Percentiles rank a stretch among this genome's conserved stretches.
Conservation (phyloP, 2,329 filamentous ascomycete genomes). For the Alternaria viburni region DNA sequence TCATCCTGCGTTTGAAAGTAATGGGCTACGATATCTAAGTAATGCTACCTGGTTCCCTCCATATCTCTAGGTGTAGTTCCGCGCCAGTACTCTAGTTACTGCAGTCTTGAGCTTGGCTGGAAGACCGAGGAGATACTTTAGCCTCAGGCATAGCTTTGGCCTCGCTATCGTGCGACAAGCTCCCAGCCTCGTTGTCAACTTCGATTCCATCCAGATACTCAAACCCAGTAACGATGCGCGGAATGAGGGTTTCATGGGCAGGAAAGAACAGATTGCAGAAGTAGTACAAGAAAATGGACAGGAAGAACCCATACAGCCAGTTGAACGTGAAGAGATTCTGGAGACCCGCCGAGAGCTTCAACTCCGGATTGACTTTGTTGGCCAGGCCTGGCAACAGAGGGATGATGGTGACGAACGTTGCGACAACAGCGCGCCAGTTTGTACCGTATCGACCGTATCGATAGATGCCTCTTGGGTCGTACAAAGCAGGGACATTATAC, state of each 20-base stretch:
- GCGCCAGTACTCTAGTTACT: background rate
- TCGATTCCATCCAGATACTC: constrained; percentile 9
- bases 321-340: constrained; percentile 46
- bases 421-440: constrained; percentile 30
- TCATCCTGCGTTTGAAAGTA: too few species aligned
- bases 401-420: constrained; percentile 20
- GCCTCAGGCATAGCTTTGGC: background rate
- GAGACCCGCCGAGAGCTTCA: constrained; percentile 20
- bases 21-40: too few species aligned
- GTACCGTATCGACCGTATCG: constrained; percentile 21
- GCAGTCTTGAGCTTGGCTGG: background rate
- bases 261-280: constrained; percentile 43
- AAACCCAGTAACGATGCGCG: constrained; percentile 10
- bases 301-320: constrained; percentile 43
- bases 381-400: constrained; percentile 26
- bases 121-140: background rate
- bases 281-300: constrained; percentile 33
- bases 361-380: constrained; percentile 21
- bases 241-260: constrained; percentile 39
- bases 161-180: background rate
- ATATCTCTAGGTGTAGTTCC: too few species aligned
- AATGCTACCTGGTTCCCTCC: too few species aligned
- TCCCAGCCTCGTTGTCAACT: background rate
- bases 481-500: constrained; percentile 29
- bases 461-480: constrained; percentile 23